Evolutionary conservation across 441 rosid species (phyloP).

Genomic region (Gossypium trilobum): DNA sequence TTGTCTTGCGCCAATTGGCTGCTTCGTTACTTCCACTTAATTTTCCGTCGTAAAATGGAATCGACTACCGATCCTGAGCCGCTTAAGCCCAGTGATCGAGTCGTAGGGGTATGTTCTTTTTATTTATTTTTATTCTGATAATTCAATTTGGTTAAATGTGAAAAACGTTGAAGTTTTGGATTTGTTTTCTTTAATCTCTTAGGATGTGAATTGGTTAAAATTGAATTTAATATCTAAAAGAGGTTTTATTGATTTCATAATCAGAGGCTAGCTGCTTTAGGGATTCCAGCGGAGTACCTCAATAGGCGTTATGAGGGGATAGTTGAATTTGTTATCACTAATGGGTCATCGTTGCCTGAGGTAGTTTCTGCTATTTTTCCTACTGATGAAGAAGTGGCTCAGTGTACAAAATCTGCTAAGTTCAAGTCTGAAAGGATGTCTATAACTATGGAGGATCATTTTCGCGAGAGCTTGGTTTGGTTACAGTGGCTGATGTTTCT

Average conservation of each 20-base stretch:
- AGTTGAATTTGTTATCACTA: slow-evolving; percentile 42
- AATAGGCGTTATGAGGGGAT: slow-evolving; percentile 36
- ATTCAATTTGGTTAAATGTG: background rate
- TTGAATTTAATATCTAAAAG: background rate
- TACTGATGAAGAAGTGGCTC: slow-evolving; percentile 55
- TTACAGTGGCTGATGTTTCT: slow-evolving; percentile 88
- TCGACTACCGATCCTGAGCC: slow-evolving; percentile 30
- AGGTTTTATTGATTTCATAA: slow-evolving; percentile 7
- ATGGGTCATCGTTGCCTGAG: slow-evolving; percentile 32
- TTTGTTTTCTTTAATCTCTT: background rate
- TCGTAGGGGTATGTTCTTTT: slow-evolving; percentile 29
- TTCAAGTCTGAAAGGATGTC: slow-evolving; percentile 23
- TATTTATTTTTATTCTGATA: background rate
- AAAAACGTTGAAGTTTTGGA: background rate
- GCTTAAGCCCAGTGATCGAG: slow-evolving; percentile 38
- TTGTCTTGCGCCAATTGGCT: slow-evolving; percentile 45
- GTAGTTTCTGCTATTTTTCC: slow-evolving; percentile 62
- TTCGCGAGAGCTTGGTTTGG: slow-evolving; percentile 63
- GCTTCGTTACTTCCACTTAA: slow-evolving; percentile 29
- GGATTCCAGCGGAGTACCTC: slow-evolving; percentile 46
- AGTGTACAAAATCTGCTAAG: slow-evolving; percentile 28
- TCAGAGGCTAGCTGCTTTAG: slow-evolving; percentile 62
- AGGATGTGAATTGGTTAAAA: background rate
- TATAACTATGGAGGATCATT: slow-evolving; percentile 32
- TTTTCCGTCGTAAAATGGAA: slow-evolving; percentile 40